phyloP scores from a whole-genome alignment of 2,329 filamentous ascomycete genomes.

The Cordyceps cateniannulata region DNA sequence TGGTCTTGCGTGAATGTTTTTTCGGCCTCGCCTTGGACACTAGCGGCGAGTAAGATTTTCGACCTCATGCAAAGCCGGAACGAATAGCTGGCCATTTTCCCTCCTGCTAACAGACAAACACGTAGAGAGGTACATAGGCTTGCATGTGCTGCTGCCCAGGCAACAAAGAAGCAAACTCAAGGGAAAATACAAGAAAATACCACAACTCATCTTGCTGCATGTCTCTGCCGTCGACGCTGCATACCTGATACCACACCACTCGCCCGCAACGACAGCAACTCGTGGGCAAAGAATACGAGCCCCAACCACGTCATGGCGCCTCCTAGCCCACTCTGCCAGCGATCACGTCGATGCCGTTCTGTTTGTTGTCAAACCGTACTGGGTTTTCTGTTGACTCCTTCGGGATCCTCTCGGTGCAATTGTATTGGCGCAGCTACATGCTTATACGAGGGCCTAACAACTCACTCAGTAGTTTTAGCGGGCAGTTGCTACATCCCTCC shows the following conservation, averaged over 20 bases:
- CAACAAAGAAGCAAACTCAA: neutral
- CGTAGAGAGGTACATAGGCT: neutral
- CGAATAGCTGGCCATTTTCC: too few relatives aligned
- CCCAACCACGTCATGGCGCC: slow-evolving; percentile 3
- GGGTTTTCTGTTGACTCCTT: neutral
- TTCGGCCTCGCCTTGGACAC: neutral
- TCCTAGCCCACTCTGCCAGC: neutral
- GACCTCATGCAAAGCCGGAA: neutral
- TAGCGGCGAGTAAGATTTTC: neutral
- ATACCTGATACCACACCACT: neutral
- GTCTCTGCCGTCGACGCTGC: neutral
- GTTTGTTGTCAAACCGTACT: too few relatives aligned
- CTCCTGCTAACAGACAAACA: too few relatives aligned
- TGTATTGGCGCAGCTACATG: too few relatives aligned
- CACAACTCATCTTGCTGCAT: neutral
- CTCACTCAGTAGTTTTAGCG: too few relatives aligned
- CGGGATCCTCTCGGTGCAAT: neutral
- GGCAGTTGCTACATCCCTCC: too few relatives aligned
- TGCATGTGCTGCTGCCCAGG: neutral
- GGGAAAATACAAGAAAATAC: neutral
- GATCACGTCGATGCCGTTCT: neutral
- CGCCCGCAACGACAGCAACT: neutral
- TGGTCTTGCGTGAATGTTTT: neutral
- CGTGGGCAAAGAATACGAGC: neutral
- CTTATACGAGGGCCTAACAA: too few relatives aligned